These are phyloP conservation scores for Arthrinium puccinioides DNA, from an alignment of 2,329 filamentous ascomycete genomes.

Conservation along the genomic window DNA sequence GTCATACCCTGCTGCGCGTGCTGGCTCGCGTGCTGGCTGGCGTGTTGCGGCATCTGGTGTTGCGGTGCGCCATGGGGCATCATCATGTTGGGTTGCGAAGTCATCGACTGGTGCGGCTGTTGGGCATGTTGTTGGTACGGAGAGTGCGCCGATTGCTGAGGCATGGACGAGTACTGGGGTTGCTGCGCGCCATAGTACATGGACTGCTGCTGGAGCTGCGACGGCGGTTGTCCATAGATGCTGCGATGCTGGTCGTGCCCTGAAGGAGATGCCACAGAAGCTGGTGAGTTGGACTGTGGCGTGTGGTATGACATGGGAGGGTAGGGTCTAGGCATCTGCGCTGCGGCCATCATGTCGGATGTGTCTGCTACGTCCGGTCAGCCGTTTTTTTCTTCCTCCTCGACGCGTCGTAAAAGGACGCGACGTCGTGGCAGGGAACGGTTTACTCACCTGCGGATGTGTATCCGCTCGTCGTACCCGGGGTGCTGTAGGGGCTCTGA, in stretches of 20 bases:
- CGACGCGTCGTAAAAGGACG: conserved; percentile 6
- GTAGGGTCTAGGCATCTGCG: conserved; percentile 68
- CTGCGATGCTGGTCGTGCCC: conserved; percentile 83
- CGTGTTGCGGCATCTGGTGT: conserved; percentile 39
- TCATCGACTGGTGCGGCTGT: conserved; percentile 51
- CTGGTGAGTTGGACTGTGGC: conserved; percentile 89
- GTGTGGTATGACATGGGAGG: conserved; percentile 89
- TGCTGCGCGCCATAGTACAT: conserved; percentile 67
- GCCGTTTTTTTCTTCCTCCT: conserved; percentile 6
- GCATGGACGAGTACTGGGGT: conserved; percentile 59
- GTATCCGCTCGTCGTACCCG: conserved; percentile 76
- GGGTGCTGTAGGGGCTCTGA: conserved; percentile 75
- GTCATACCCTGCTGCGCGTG: conserved; percentile 49
- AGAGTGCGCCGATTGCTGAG: conserved; percentile 51
- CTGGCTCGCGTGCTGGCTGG: conserved; percentile 51
- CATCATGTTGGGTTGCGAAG: conserved; percentile 59
- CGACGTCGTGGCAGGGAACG: conserved; percentile 8
- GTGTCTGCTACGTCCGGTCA: conserved; percentile 35
- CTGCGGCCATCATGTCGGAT: conserved; percentile 61
- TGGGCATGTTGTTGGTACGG: conserved; percentile 55
- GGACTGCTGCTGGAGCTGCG: conserved; percentile 70
- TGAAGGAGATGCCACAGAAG: conserved; percentile 84
- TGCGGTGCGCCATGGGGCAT: conserved; percentile 54
- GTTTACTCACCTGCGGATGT: conserved; percentile 69
- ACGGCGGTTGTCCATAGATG: conserved; percentile 73